Evolutionary conservation across 2,329 filamentous ascomycete genomes (phyloP).

Genomic region (Botrytis paeoniae): DNA sequence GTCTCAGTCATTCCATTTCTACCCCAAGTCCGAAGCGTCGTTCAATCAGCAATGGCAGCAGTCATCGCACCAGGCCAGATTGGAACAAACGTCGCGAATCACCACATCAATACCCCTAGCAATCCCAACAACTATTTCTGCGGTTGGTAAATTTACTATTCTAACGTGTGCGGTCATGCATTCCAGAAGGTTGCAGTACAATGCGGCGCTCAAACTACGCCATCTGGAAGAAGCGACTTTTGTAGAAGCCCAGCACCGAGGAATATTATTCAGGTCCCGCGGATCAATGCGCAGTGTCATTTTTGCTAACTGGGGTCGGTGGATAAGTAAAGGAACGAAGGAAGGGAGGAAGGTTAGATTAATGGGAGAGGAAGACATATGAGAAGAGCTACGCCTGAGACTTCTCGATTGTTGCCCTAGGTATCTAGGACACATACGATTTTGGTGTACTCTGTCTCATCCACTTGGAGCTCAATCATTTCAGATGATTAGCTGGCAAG

Average conservation of each 20-base stretch:
- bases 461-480: neutral
- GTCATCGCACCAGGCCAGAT: too few species aligned
- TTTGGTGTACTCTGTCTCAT: neutral
- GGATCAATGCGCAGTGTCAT: neutral
- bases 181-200: fast-evolving
- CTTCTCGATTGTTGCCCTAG: neutral
- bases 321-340: neutral
- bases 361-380: neutral
- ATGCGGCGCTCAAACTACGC: neutral
- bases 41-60: neutral
- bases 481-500: neutral
- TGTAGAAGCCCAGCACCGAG: neutral
- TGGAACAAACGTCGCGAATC: too few species aligned
- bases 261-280: neutral
- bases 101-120: neutral
- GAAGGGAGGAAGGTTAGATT: neutral
- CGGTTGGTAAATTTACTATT: neutral
- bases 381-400: neutral
- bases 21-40: too few species aligned
- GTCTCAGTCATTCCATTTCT: too few species aligned
- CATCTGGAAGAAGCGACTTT: neutral
- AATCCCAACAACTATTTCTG: neutral
- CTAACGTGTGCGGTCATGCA: fast-evolving
- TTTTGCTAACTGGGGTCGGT: neutral
- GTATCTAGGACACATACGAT: neutral